These are phyloP conservation scores for Penicillium paneum DNA, from an alignment of 2,329 filamentous ascomycete genomes.

Conservation along the genomic window DNA sequence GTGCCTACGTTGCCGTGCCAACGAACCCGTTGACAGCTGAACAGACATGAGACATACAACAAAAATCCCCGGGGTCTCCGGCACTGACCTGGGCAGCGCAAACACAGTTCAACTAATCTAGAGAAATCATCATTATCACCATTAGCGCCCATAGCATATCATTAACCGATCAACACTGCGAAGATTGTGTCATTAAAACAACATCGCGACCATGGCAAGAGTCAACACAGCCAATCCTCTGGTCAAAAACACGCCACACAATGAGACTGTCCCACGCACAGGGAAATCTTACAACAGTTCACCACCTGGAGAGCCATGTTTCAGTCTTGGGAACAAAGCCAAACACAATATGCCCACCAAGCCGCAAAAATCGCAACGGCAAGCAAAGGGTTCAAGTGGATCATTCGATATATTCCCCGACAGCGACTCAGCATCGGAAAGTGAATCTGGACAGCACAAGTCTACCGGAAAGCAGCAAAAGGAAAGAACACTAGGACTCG, in stretches of 20 bases:
- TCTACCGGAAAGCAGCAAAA: slow-evolving; percentile 21
- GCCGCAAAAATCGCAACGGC: slow-evolving; percentile 18
- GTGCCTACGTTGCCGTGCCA: slow-evolving; percentile 3
- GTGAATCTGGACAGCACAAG: slow-evolving; percentile 9
- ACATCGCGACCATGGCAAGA: slow-evolving; percentile 24
- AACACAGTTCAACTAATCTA: too few species aligned
- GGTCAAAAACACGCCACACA: neutral
- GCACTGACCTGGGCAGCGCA: neutral
- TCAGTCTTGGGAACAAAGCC: slow-evolving; percentile 1
- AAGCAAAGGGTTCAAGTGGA: slow-evolving; percentile 16
- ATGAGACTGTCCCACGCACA: neutral
- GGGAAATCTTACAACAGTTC: neutral
- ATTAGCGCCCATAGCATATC: neutral
- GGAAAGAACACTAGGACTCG: slow-evolving; percentile 28
- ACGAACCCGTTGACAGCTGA: slow-evolving; percentile 4
- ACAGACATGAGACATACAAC: neutral
- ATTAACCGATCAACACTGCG: neutral
- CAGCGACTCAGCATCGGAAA: slow-evolving; percentile 19
- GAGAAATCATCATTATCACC: neutral
- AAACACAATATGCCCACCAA: neutral
- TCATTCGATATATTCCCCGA: slow-evolving; percentile 35
- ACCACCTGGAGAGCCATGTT: slow-evolving; percentile 2
- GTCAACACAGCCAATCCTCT: slow-evolving; percentile 25
- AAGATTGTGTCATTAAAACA: neutral
- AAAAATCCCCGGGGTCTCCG: neutral